Evolutionary conservation across 495 filamentous ascomycete genomes (phyloP).

Genomic region (Hypoxylon cercidicola): DNA sequence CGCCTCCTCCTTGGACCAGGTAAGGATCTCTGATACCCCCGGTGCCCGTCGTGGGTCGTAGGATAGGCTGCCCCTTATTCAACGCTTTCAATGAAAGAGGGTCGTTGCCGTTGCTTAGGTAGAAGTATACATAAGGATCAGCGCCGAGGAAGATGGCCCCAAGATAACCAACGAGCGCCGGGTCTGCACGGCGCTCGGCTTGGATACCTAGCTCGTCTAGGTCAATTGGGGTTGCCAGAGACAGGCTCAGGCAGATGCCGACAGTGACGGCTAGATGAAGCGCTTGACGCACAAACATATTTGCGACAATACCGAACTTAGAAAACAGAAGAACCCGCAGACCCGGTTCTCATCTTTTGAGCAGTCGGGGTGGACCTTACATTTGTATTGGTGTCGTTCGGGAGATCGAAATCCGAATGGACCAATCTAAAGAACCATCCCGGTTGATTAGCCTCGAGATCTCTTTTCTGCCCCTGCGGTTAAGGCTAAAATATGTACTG

Average conservation of each 20-base stretch:
- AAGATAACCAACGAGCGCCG: constrained; percentile 58
- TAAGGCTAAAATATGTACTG: constrained; percentile 18
- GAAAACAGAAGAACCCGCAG: constrained; percentile 14
- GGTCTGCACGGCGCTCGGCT: constrained; percentile 47
- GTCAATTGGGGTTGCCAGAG: constrained; percentile 35
- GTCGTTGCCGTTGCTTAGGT: constrained; percentile 62
- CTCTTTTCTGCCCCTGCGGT: constrained; percentile 4
- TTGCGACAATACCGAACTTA: constrained; percentile 9
- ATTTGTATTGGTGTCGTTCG: constrained; percentile 35
- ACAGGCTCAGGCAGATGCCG: constrained; percentile 17
- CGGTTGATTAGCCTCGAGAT: constrained; percentile 29
- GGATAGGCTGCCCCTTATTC: constrained; percentile 58
- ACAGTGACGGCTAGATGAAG: constrained; percentile 28
- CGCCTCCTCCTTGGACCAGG: constrained; percentile 58
- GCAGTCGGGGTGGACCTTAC: constrained; percentile 13
- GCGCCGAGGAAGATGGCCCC: constrained; percentile 64
- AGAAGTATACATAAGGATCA: constrained; percentile 65
- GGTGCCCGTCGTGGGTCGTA: constrained; percentile 61
- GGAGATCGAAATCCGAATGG: constrained; percentile 35
- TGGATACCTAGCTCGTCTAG: constrained; percentile 30
- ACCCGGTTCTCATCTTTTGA: constrained; percentile 15
- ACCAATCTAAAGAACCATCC: constrained; percentile 27
- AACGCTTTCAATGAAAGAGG: constrained; percentile 58
- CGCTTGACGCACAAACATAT: constrained; percentile 27
- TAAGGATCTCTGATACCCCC: constrained; percentile 61